These are phyloP conservation scores for Penicillium sp. DNA, from an alignment of 2,329 filamentous ascomycete species.

Conservation along the genomic window DNA sequence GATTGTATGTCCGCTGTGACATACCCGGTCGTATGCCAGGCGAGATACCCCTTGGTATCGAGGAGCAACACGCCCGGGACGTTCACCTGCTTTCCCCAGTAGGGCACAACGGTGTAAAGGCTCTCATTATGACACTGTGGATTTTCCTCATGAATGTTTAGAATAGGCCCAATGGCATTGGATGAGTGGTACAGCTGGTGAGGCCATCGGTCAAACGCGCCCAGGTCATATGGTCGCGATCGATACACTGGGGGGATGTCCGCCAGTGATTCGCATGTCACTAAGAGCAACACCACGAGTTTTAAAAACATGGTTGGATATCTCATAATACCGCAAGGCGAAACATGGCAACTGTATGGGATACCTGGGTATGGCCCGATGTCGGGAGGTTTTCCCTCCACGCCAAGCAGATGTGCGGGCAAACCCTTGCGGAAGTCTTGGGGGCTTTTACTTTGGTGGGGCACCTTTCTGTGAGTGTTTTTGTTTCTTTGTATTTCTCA, in stretches of 20 bases:
- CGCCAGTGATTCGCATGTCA: neutral
- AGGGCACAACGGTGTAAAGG: neutral
- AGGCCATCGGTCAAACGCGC: constrained; percentile 1
- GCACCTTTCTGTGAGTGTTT: neutral
- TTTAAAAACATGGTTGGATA: neutral
- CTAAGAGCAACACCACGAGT: neutral
- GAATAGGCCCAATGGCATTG: neutral
- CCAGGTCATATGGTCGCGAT: neutral
- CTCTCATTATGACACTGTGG: neutral
- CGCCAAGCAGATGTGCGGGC: neutral
- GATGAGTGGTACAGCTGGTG: constrained; percentile 1
- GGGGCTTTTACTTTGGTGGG: neutral
- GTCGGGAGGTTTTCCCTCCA: neutral
- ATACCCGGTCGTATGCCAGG: constrained; percentile 27
- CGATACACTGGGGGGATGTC: neutral
- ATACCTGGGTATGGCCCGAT: neutral
- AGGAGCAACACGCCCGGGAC: constrained; percentile 27
- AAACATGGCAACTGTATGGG: neutral
- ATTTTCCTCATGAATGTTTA: neutral
- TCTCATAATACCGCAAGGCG: neutral
- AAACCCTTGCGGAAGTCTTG: neutral
- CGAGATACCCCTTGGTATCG: constrained; percentile 25
- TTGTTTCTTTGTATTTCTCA: neutral
- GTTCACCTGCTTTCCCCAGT: neutral
- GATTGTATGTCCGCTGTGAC: constrained; percentile 22